Evolutionary conservation across 73 alveolate genomes (phyloP), one percentile per base, ranked within the genome.

Genomic region (Loxodes magnus): DNA sequence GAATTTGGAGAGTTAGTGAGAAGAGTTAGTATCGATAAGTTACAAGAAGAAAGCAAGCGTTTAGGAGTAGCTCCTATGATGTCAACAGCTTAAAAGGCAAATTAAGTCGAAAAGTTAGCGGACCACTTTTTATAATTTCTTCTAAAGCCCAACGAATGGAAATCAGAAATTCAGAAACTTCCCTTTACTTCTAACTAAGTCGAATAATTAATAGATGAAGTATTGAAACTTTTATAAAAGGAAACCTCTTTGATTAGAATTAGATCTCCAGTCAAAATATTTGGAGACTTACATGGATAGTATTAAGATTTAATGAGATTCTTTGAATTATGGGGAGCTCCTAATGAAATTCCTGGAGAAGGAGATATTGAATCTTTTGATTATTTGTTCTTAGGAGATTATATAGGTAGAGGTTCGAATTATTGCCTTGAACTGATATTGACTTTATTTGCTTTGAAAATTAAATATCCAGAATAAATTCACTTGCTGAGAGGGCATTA

Each of bases 321-420:
- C 81, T 87, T 90, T 67, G 97, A 87, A 69, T 59, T 74, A 10
- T 90, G 87, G 91, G 88, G 94, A 33, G 69, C 81, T 35, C 98
- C 98, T 15, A 57, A 74, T 39, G 96, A 87, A 34, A 60, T 39
- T 65, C 61, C 68, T 4, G 62, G 29, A 37, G 74, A 48, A 35
- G 97, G 97, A 9, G 97, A 88, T 63, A 90, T 89, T 35, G 73
- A 68, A 37, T 84, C 82, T 6, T 75, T 71, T 60, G 93, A 88
- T 63, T 91, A 91, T 70, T 61, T 91, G 3, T 91, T 91, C 72
- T 56, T 91, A 6, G 98, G 98, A 21, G 90, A 91, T 64, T 90
- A 73, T 46, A 83, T 83, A 19, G 96, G 87, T 67, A 90, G 94
- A 57, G 98, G 98, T 1, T 54, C 76, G 38, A 77, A 74, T 43